phyloP scores from a whole-genome alignment of 2,329 filamentous ascomycete species.

The Fusarium torreyae region DNA sequence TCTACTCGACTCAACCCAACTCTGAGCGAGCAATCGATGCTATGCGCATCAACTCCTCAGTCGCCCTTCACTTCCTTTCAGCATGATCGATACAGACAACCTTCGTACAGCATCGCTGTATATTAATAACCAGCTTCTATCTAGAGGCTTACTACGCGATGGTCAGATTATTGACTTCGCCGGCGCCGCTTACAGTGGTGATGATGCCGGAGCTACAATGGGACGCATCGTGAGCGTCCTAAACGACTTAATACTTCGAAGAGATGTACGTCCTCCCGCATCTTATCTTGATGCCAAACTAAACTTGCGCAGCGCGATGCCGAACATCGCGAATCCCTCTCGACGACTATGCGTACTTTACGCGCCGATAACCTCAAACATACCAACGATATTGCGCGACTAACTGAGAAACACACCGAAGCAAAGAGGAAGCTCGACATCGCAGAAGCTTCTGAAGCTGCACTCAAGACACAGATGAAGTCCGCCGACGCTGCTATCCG shows the following conservation, averaged over 20 bases:
- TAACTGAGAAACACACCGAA: slow-evolving; percentile 69
- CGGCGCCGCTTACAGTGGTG: slow-evolving; percentile 71
- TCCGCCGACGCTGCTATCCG: slow-evolving; percentile 81
- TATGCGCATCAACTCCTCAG: slow-evolving; percentile 40
- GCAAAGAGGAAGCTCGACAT: slow-evolving; percentile 69
- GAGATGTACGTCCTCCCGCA: slow-evolving; percentile 75
- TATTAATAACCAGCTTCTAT: slow-evolving; percentile 80
- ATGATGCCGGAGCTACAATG: slow-evolving; percentile 75
- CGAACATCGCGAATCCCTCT: slow-evolving; percentile 87
- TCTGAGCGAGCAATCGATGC: slow-evolving; percentile 30
- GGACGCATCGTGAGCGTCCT: slow-evolving; percentile 91
- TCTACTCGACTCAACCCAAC: slow-evolving; percentile 22
- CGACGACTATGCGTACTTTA: slow-evolving; percentile 81
- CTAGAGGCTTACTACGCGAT: slow-evolving; percentile 75
- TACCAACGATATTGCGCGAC: slow-evolving; percentile 75
- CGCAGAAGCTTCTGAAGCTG: slow-evolving; percentile 78
- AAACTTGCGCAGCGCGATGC: slow-evolving; percentile 79
- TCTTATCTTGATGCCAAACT: slow-evolving; percentile 23
- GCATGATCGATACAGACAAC: slow-evolving; percentile 73
- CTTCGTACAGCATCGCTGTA: slow-evolving; percentile 78
- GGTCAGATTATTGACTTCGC: slow-evolving; percentile 87
- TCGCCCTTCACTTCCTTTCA: slow-evolving; percentile 33
- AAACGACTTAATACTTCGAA: slow-evolving; percentile 90
- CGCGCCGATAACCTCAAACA: slow-evolving; percentile 83
- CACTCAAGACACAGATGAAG: slow-evolving; percentile 78